Evolutionary conservation across 2,329 filamentous ascomycete species (phyloP).

Genomic region (Diplodia seriata): DNA sequence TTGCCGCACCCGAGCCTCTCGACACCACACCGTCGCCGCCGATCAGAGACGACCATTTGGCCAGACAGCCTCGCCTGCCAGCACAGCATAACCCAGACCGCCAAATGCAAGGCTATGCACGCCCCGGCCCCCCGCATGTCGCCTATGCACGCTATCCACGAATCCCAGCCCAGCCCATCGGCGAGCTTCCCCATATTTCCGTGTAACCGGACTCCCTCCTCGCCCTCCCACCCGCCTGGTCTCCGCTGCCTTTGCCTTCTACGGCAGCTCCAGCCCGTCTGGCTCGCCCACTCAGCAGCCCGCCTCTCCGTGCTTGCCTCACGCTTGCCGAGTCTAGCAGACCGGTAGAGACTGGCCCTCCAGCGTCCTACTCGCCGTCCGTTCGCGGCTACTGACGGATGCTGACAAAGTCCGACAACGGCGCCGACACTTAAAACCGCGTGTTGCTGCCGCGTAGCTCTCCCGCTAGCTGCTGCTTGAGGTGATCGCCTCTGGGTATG

Average conservation of each 20-base stretch:
- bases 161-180: conserved; percentile 18
- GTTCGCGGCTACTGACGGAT: conserved; percentile 7
- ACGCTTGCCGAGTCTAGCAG: conserved; percentile 16
- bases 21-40: conserved; percentile 3
- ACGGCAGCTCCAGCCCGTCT: conserved; percentile 12
- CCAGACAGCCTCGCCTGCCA: conserved; percentile 27
- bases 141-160: conserved; percentile 11
- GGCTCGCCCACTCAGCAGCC: not conserved
- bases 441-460: not conserved
- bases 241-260: conserved; percentile 5
- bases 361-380: not conserved
- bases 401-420: conserved; percentile 8
- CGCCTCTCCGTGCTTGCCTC: not conserved
- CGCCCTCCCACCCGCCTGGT: conserved; percentile 8
- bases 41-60: conserved; percentile 15
- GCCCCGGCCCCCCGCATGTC: conserved; percentile 18
- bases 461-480: not conserved
- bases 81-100: conserved; percentile 28
- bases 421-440: not conserved
- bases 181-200: conserved; percentile 27
- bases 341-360: conserved; percentile 10
- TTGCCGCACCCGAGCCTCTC: not conserved
- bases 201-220: conserved; percentile 15
- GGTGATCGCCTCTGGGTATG: conserved; percentile 9
- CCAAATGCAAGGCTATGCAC: conserved; percentile 23